A percentile compares a stretch with the other conserved stretches of the same genome.
phyloP scores from a whole-genome alignment of 164 flowering plant genomes.

The Liquidambar formosana region DNA sequence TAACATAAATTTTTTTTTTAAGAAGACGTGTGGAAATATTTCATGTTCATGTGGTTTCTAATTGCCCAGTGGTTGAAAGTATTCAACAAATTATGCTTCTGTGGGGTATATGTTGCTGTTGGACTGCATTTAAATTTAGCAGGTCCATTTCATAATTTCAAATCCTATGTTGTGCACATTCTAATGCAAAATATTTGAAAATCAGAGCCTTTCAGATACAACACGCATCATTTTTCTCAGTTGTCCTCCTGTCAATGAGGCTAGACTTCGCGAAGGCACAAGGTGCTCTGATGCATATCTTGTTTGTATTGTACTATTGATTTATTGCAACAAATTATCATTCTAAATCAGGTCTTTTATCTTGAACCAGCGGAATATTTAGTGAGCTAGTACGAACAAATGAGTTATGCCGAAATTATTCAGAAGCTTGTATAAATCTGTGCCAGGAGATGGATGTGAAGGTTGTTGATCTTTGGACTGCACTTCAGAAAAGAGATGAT shows the following conservation, averaged over 20 bases:
- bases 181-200: conserved; percentile 13
- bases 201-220: conserved; percentile 77
- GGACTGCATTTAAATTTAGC: not conserved
- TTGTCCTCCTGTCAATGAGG: conserved; percentile 74
- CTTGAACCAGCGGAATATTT: conserved; percentile 43
- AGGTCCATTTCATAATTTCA: not conserved
- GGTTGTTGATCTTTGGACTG: conserved; percentile 75
- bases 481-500: conserved; percentile 64
- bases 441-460: conserved; percentile 71
- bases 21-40: no score
- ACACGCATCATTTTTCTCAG: conserved; percentile 55
- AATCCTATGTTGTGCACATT: conserved; percentile 4
- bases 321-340: not conserved
- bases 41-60: no score
- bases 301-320: not conserved
- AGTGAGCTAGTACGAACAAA: conserved; percentile 71
- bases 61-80: no score
- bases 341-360: conserved; percentile 5
- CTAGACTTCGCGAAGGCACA: conserved; percentile 33
- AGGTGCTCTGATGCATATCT: conserved; percentile 43
- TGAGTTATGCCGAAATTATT: conserved; percentile 63
- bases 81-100: no score
- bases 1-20: no score
- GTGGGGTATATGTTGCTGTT: not conserved
- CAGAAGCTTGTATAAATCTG: conserved; percentile 80